phyloP scores from a whole-genome alignment of 2,329 filamentous ascomycete genomes.

The Paraphaeosphaeria minitans region DNA sequence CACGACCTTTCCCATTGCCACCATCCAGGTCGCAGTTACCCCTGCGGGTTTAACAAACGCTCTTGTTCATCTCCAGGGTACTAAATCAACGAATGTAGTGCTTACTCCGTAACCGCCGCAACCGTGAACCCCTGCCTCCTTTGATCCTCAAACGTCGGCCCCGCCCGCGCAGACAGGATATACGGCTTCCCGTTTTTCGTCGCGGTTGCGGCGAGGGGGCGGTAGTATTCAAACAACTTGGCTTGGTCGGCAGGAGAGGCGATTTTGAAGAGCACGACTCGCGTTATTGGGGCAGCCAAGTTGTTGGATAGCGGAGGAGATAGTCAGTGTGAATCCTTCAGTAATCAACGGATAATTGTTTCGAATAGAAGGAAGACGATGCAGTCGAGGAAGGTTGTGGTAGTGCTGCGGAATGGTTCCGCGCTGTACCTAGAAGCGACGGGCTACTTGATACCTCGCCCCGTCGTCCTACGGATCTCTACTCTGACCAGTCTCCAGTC shows the following conservation, averaged over 20 bases:
- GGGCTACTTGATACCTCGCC: neutral
- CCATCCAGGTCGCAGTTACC: no score
- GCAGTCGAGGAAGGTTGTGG: no score
- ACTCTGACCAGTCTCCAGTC: neutral
- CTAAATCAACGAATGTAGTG: no score
- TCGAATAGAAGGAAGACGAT: no score
- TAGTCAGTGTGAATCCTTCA: no score
- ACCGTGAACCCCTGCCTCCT: conserved; percentile 1
- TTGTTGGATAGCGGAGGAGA: neutral
- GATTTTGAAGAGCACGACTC: conserved; percentile 1
- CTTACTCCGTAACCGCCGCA: neutral
- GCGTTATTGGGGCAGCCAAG: neutral
- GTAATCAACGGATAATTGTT: no score
- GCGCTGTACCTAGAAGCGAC: neutral
- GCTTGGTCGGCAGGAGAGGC: neutral
- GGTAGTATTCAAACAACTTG: neutral
- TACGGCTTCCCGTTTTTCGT: conserved; percentile 1
- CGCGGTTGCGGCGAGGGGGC: neutral
- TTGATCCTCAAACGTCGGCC: neutral
- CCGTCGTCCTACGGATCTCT: neutral
- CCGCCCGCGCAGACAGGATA: neutral
- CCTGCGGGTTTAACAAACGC: no score
- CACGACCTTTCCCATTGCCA: no score
- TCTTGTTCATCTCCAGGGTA: no score
- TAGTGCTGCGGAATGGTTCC: neutral